Evolutionary conservation across 306 rosid genomes (phyloP).

Genomic region (Benincasa hispida): DNA sequence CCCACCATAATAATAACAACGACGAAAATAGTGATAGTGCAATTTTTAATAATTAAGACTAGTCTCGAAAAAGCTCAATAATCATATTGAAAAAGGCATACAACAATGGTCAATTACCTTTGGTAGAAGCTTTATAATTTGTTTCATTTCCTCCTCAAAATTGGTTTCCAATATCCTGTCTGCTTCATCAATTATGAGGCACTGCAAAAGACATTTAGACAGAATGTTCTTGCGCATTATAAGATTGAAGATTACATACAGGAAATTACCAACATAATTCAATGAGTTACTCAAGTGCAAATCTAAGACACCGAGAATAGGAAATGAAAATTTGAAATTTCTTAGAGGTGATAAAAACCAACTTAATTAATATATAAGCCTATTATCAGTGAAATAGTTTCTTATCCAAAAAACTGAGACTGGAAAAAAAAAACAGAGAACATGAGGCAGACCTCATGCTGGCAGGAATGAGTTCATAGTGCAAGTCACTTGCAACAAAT

Average conservation of each 20-base stretch:
- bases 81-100: not conserved
- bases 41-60: not conserved
- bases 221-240: not conserved
- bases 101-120: constrained; percentile 34
- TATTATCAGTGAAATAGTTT: not conserved
- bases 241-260: not conserved
- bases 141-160: constrained; percentile 96
- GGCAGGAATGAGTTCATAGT: not conserved
- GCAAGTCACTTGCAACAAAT: not conserved
- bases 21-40: not conserved
- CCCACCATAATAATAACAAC: not conserved
- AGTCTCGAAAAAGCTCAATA: not conserved
- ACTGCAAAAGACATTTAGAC: constrained; percentile 25
- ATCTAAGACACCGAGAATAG: not conserved
- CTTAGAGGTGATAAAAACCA: not conserved
- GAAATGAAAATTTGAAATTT: not conserved
- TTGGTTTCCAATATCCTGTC: constrained; percentile 92
- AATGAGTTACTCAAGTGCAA: not conserved
- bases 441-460: not conserved
- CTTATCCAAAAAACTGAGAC: not conserved
- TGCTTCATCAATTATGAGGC: constrained; percentile 88
- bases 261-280: not conserved
- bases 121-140: constrained; percentile 65
- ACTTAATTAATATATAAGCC: not conserved
- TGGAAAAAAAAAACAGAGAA: not conserved